A percentile compares a stretch with the other conserved stretches of the same genome.
Conservation (phyloP, 768 basidiomycete genomes). For the Boletales sp. region DNA sequence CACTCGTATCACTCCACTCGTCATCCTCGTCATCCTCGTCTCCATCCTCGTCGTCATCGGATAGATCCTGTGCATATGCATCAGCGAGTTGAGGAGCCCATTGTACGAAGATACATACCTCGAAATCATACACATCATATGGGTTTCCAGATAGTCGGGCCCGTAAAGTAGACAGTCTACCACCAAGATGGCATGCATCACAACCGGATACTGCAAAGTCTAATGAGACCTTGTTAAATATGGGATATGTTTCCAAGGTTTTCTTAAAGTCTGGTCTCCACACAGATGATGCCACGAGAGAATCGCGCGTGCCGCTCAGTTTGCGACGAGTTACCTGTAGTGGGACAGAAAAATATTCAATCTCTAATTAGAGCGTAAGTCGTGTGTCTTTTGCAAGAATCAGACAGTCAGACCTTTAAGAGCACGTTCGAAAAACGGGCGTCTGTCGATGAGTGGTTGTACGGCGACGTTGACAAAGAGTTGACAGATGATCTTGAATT, state of each 20-base stretch:
- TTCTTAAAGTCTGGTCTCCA: conserved; percentile 74
- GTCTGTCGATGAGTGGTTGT: conserved; percentile 47
- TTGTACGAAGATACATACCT: conserved; percentile 35
- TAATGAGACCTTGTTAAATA: conserved; percentile 50
- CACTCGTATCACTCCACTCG: conserved; percentile 3
- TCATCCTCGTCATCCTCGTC: conserved; percentile 11
- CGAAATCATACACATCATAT: conserved; percentile 72
- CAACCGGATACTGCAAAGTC: conserved; percentile 61
- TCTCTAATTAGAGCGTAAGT: conserved; percentile 32
- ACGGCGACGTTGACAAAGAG: conserved; percentile 82
- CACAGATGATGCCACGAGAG: conserved; percentile 78
- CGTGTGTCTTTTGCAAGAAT: neutral
- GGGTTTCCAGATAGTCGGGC: conserved; percentile 61
- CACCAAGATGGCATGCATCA: conserved; percentile 79
- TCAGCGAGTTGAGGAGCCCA: conserved; percentile 1
- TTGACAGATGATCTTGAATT: conserved; percentile 88
- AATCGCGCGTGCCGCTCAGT: conserved; percentile 64
- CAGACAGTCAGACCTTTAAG: conserved; percentile 37
- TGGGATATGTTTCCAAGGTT: conserved; percentile 62
- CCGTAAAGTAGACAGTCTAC: conserved; percentile 59
- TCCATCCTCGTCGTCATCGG: conserved; percentile 22
- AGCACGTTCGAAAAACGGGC: conserved; percentile 52
- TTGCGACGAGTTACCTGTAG: conserved; percentile 65
- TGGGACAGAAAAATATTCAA: conserved; percentile 75
- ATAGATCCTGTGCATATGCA: conserved; percentile 10